phyloP scores from a whole-genome alignment of 169 alveolate genomes.

The Plasmodium reichenowi region DNA sequence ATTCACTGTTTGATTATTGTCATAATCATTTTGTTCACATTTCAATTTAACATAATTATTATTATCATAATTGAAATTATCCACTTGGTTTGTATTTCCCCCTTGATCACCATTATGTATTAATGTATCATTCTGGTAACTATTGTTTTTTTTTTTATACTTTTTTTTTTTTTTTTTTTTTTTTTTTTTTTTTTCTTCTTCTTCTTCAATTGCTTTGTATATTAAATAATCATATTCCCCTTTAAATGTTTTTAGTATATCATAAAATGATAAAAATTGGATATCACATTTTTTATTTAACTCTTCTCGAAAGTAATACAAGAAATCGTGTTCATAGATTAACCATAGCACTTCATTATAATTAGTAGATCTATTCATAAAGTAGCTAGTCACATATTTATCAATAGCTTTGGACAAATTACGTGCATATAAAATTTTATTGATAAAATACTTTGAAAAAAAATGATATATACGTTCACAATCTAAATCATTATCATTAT shows the following conservation, averaged over 20 bases:
- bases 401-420: slow-evolving; percentile 34
- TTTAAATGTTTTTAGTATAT: slow-evolving; percentile 42
- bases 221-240: slow-evolving; percentile 62
- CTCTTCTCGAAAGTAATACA: slow-evolving; percentile 53
- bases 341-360: slow-evolving; percentile 17
- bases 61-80: not conserved
- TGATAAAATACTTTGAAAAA: slow-evolving; percentile 28
- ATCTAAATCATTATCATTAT: slow-evolving; percentile 16
- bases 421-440: slow-evolving; percentile 14
- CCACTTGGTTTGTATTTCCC: not conserved
- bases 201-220: not conserved
- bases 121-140: not conserved
- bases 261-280: slow-evolving; percentile 49
- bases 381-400: not conserved
- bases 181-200: not conserved
- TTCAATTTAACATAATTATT: not conserved
- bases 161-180: not conserved
- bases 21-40: too few species aligned
- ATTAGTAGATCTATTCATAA: slow-evolving; percentile 56
- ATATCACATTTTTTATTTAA: slow-evolving; percentile 47
- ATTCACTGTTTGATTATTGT: too few species aligned
- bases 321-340: slow-evolving; percentile 59
- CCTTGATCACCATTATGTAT: not conserved
- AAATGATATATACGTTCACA: slow-evolving; percentile 51
- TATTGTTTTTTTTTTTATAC: not conserved